These are phyloP conservation scores for Aspergillus costaricaensis DNA, from an alignment of 2,329 filamentous ascomycete genomes.

Conservation along the genomic window DNA sequence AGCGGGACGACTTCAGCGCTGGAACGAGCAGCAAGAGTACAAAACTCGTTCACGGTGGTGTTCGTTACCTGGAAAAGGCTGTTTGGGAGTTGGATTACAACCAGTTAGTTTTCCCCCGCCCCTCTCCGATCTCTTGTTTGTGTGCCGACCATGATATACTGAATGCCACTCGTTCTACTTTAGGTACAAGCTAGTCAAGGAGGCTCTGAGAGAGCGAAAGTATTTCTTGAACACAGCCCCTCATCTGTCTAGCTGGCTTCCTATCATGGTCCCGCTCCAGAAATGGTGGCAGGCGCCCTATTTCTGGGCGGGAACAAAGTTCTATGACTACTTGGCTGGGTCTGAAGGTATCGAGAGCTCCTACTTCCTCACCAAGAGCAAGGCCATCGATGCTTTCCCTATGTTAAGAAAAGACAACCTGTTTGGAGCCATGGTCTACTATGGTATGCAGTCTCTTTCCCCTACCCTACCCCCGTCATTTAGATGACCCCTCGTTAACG, in stretches of 20 bases:
- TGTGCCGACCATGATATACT: background rate
- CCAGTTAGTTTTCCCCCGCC: conserved; percentile 56
- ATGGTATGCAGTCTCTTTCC: conserved; percentile 52
- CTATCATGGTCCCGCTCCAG: conserved; percentile 79
- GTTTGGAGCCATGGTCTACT: conserved; percentile 83
- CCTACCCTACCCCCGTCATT: background rate
- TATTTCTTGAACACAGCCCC: conserved; percentile 82
- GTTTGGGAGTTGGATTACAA: conserved; percentile 83
- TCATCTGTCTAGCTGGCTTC: conserved; percentile 77
- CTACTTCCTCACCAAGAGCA: conserved; percentile 84
- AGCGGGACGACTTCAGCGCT: conserved; percentile 79
- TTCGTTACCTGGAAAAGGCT: conserved; percentile 83
- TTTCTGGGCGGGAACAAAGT: conserved; percentile 71
- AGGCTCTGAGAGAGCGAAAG: conserved; percentile 78
- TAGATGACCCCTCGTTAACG: conserved; percentile 17
- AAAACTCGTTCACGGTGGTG: conserved; percentile 82
- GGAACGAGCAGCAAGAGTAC: conserved; percentile 86
- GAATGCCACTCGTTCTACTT: background rate
- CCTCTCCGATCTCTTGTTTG: background rate
- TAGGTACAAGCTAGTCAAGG: conserved; percentile 70
- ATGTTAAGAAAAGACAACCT: conserved; percentile 81
- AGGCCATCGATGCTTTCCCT: conserved; percentile 82
- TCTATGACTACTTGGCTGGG: conserved; percentile 82
- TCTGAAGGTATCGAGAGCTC: conserved; percentile 86
- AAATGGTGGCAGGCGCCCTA: conserved; percentile 82